Base-by-base conservation (phyloP, 345 rosid genomes). In the Camelina hispida region DNA sequence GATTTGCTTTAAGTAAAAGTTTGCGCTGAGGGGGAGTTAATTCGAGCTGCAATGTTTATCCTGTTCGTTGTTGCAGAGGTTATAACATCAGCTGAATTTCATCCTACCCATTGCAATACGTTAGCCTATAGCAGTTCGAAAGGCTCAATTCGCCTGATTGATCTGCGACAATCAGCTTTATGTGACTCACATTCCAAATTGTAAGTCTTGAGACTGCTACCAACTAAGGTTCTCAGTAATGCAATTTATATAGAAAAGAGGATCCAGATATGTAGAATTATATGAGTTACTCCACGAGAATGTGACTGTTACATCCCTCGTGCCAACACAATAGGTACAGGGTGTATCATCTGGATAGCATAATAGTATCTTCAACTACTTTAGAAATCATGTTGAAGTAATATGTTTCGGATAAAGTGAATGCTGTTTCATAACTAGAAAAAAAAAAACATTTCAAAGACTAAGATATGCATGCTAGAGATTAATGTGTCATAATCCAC, bases 91-190 rank as follows among this genome's bases (percentile, higher is more conserved):
- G 98, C 98, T 6, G 98, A 94, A 66, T 94, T 94, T 79, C 98
- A 94, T 76, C 98, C 98, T 66, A 82, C 83, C 50, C 98, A 91
- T 71, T 94, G 98, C 80, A 91, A 94, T 80, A 87, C 48, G 54
- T 83, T 94, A 85, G 98, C 96, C 52, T 94, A 94, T 78, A 91
- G 98, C 88, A 94, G 98, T 87, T 94, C 97, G 35, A 94, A 89
- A 80, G 98, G 98, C 80, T 94, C 97, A 75, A 86, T 94, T 83
- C 90, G 97, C 74, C 92, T 94, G 64, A 83, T 94, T 84, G 98
- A 94, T 83, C 82, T 94, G 86, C 89, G 98, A 71, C 98, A 91
- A 63, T 94, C 98, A 77, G 98, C 98, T 56, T 87, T 94, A 67
- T 90, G 97, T 32, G 98, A 94, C 81, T 90, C 95, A 72, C 95